phyloP scores from a whole-genome alignment of 495 filamentous ascomycete genomes.

The Astrothelium macrocarpum region DNA sequence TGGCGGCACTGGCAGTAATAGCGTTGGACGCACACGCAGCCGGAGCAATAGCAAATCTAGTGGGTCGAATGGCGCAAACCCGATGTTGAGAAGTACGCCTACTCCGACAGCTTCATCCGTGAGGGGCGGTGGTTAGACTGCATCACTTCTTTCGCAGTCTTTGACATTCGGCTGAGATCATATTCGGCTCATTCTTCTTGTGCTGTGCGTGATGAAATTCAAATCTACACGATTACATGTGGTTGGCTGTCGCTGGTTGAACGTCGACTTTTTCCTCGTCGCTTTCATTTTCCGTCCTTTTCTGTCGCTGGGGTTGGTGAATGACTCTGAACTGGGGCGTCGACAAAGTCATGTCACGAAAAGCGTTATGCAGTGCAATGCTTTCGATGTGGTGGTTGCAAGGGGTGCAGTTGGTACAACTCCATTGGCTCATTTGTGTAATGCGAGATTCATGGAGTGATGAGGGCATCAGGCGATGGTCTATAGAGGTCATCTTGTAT shows the following conservation, averaged over 20 bases:
- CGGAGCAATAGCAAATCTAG: constrained; percentile 1
- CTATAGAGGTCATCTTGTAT: constrained; percentile 7
- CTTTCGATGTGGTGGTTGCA: neutral
- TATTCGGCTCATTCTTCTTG: neutral
- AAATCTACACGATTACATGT: neutral
- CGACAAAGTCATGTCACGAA: neutral
- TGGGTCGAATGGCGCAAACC: neutral
- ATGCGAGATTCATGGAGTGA: neutral
- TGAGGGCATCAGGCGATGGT: neutral
- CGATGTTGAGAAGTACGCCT: neutral
- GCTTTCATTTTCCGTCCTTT: neutral
- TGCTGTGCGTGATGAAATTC: neutral
- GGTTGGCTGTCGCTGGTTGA: neutral
- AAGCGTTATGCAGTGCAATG: neutral
- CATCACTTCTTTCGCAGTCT: neutral
- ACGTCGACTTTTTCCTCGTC: neutral
- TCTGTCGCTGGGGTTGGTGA: neutral
- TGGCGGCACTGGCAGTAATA: neutral
- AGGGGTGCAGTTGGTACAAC: neutral
- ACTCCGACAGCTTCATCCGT: constrained; percentile 3
- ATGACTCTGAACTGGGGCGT: neutral
- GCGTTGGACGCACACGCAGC: neutral
- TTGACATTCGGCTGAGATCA: neutral
- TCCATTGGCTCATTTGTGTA: neutral
- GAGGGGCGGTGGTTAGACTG: neutral